These are phyloP conservation scores for Suillus americanus DNA, from an alignment of 768 basidiomycete species.

Conservation along the genomic window DNA sequence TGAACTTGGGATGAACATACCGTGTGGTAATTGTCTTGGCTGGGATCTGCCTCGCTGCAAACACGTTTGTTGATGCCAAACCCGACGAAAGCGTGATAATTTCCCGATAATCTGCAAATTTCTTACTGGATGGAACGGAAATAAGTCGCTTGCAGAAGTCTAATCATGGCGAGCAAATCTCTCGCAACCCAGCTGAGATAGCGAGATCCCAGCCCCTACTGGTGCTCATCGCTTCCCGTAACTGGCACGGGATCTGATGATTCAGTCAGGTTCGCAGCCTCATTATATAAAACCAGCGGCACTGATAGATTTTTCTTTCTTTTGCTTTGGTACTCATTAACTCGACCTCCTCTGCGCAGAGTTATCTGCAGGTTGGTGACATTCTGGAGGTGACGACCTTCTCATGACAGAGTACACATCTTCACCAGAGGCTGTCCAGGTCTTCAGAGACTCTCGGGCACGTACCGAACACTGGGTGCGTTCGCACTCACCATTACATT, in stretches of 20 bases:
- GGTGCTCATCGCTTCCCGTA: slow-evolving; percentile 12
- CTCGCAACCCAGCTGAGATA: slow-evolving; percentile 17
- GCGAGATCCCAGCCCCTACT: slow-evolving; percentile 7
- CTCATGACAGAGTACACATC: slow-evolving; percentile 66
- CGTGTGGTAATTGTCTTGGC: slow-evolving; percentile 14
- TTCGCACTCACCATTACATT: slow-evolving; percentile 35
- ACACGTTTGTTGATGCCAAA: slow-evolving; percentile 31
- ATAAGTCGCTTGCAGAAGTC: slow-evolving; percentile 27
- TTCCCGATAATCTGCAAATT: slow-evolving; percentile 17
- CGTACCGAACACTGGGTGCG: slow-evolving; percentile 68
- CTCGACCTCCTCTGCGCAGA: background rate
- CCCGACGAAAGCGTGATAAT: slow-evolving; percentile 22
- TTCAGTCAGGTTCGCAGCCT: slow-evolving; percentile 14
- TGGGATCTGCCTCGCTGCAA: slow-evolving; percentile 26
- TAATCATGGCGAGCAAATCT: slow-evolving; percentile 23
- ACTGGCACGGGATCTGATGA: slow-evolving; percentile 26
- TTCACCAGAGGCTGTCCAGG: slow-evolving; percentile 56
- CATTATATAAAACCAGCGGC: slow-evolving; percentile 22
- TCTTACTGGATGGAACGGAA: slow-evolving; percentile 25
- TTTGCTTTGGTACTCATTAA: slow-evolving; percentile 5
- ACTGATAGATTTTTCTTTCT: slow-evolving; percentile 7
- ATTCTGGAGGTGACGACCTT: background rate
- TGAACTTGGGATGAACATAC: background rate
- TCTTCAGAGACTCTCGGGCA: slow-evolving; percentile 58
- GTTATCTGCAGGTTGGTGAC: slow-evolving; percentile 2